Conservation (phyloP, 2,329 filamentous ascomycete species). For the Penicillium sp. region DNA sequence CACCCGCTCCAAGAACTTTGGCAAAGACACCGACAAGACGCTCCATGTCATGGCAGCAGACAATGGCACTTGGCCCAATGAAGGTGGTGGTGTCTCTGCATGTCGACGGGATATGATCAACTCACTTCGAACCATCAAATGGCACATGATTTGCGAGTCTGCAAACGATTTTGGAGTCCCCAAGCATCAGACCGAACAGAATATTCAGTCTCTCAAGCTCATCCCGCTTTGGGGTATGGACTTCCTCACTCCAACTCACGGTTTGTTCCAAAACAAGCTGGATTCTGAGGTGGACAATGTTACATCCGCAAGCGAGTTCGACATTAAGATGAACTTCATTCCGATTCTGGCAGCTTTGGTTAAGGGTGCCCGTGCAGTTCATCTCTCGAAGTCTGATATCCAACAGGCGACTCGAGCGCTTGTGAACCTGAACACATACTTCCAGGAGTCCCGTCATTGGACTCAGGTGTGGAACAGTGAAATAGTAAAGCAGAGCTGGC, state of each 20-base stretch:
- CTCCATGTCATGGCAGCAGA: constrained; percentile 54
- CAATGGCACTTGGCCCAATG: constrained; percentile 54
- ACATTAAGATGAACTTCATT: constrained; percentile 55
- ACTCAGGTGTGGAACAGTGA: constrained; percentile 49
- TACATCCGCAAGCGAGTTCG: constrained; percentile 44
- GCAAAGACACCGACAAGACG: constrained; percentile 48
- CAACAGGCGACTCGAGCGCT: constrained; percentile 49
- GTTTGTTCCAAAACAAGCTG: constrained; percentile 54
- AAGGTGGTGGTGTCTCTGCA: constrained; percentile 55
- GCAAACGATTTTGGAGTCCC: constrained; percentile 57
- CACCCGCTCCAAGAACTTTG: constrained; percentile 49
- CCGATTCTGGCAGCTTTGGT: constrained; percentile 53
- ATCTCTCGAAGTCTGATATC: constrained; percentile 45
- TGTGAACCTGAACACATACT: constrained; percentile 51
- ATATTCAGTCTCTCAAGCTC: constrained; percentile 54
- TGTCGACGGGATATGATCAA: constrained; percentile 57
- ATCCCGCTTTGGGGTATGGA: constrained; percentile 57
- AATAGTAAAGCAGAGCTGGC: constrained; percentile 46
- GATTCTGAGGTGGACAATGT: constrained; percentile 53
- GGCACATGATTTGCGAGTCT: constrained; percentile 56
- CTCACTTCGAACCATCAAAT: constrained; percentile 52
- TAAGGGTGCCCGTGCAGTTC: constrained; percentile 49
- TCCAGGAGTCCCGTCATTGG: constrained; percentile 50
- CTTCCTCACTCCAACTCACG: constrained; percentile 53
- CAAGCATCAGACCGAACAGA: constrained; percentile 56